Conservation (phyloP, 345 rosid species). For the Populus euphratica region DNA sequence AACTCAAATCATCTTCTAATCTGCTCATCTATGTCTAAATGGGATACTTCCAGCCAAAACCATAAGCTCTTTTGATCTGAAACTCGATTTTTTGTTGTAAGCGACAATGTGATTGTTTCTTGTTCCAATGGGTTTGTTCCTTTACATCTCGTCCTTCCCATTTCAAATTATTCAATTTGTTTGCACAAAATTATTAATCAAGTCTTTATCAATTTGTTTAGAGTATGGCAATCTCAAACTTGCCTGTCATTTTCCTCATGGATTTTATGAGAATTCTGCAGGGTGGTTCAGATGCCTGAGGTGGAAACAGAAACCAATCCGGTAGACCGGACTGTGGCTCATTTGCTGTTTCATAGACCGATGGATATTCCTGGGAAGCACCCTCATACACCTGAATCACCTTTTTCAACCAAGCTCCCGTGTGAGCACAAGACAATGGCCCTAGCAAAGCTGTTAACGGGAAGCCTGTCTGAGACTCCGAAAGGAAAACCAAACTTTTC, state of each 20-base stretch:
- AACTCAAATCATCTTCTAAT: no score
- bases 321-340: constrained; percentile 76
- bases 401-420: constrained; percentile 41
- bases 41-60: no score
- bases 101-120: background rate
- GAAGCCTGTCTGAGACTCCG: constrained; percentile 30
- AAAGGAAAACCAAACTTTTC: constrained; percentile 28
- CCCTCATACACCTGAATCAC: constrained; percentile 56
- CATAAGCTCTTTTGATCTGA: background rate
- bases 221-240: background rate
- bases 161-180: background rate
- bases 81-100: background rate
- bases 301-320: constrained; percentile 86
- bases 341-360: constrained; percentile 80
- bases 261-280: constrained; percentile 24
- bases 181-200: background rate
- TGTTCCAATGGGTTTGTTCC: background rate
- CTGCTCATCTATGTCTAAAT: no score
- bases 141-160: background rate
- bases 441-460: constrained; percentile 20
- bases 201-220: background rate
- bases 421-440: constrained; percentile 32
- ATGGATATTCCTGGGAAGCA: constrained; percentile 43
- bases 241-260: background rate
- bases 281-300: constrained; percentile 49